phyloP scores from a whole-genome alignment of 208 protist species.

The Leishmania aethiopica region DNA sequence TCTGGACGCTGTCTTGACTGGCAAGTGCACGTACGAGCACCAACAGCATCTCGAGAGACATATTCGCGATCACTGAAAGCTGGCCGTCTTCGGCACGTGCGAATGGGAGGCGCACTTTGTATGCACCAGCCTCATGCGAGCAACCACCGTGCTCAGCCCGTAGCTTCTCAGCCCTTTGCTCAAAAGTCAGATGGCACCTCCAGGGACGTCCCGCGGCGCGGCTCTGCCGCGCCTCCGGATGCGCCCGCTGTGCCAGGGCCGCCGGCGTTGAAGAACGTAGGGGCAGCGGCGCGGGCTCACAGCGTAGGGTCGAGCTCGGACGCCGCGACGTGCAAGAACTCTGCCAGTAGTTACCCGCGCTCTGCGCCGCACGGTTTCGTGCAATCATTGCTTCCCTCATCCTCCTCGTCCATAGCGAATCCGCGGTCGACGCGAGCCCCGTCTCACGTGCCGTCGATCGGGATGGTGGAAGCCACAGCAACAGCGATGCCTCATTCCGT shows the following conservation, averaged over 20 bases:
- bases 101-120: constrained; percentile 8
- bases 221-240: not conserved
- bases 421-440: not conserved
- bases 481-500: too few species aligned
- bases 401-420: not conserved
- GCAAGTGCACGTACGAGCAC: not conserved
- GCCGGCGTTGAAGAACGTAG: not conserved
- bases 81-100: not conserved
- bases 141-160: not conserved
- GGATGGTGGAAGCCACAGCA: not conserved
- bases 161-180: not conserved
- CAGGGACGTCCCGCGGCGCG: not conserved
- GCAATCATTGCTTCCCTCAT: not conserved
- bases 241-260: not conserved
- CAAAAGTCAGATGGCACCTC: not conserved
- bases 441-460: not conserved
- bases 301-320: not conserved
- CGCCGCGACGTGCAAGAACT: not conserved
- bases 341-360: not conserved
- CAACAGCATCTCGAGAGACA: not conserved
- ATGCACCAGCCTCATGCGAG: not conserved
- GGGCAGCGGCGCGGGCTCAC: not conserved
- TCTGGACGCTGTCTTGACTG: not conserved
- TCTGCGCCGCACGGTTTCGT: not conserved
- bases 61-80: not conserved